These are phyloP conservation scores for Rosa hybrid DNA, from an alignment of 331 rosid genomes.

Conservation along the genomic window DNA sequence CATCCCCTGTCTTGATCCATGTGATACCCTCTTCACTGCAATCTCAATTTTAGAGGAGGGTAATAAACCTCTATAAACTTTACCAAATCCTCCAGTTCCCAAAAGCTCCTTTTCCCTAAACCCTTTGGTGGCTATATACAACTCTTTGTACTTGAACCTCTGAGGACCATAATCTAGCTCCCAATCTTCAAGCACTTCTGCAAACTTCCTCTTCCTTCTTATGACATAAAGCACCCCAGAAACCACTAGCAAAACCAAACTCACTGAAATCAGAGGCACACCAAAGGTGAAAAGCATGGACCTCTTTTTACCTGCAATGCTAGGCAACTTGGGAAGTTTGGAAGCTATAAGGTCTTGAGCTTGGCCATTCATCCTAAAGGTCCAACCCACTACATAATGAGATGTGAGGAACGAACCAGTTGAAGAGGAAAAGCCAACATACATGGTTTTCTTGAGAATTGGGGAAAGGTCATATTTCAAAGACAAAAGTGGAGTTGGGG, in stretches of 20 bases:
- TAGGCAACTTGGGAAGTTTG: too few species aligned
- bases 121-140: conserved; percentile 40
- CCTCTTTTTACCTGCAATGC: too few species aligned
- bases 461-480: conserved; percentile 26
- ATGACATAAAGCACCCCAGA: conserved; percentile 1
- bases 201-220: conserved; percentile 26
- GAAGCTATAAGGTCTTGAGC: too few species aligned
- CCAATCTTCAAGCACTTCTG: conserved; percentile 41
- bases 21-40: conserved; percentile 40
- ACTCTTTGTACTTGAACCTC: conserved; percentile 40
- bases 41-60: conserved; percentile 30
- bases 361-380: too few species aligned
- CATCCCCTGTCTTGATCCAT: conserved; percentile 40
- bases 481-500: conserved; percentile 36
- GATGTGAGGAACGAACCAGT: conserved; percentile 23
- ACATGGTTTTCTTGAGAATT: conserved; percentile 25
- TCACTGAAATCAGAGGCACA: neutral
- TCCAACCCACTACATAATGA: conserved; percentile 21
- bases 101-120: conserved; percentile 33
- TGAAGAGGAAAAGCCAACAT: conserved; percentile 38
- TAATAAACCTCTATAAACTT: conserved; percentile 38
- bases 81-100: conserved; percentile 47
- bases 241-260: neutral
- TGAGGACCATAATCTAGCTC: conserved; percentile 44
- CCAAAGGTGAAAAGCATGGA: too few species aligned